Base-by-base conservation (phyloP, 2,329 filamentous ascomycete species). In the Phaeosphaeria sp. region DNA sequence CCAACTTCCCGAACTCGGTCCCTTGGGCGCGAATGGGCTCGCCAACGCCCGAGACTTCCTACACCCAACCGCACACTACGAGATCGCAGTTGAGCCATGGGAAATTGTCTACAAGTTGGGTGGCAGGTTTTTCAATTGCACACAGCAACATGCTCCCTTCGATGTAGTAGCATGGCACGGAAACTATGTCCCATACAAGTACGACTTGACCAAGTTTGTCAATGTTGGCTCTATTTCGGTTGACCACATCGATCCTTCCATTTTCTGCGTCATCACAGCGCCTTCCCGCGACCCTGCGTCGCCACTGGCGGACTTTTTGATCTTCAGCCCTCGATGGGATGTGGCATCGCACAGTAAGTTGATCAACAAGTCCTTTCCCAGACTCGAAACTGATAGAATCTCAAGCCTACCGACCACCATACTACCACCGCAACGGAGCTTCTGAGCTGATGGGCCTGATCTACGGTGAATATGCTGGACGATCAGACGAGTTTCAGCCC, bases 151-250 rank as follows among this genome's bases (percentile, higher is more conserved):
- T 73, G 89, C 87, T 0, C 90, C 91, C 0, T 93, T 92, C 68
- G 90, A 93, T 66, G 86, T 93, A 0, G 90, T 92, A 2, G 89
- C 88, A 2, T 93, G 90, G 90, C 90, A 93, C 71, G 91, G 91
- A 45, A 90, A 87, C 61, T 93, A 92, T 77, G 68, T 73, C 59
- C 91, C 91, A 0, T 92, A 87, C 83, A 93, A 93, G 78, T 93
- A 93, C 79, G 91, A 93, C 68, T 83, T 93, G 1, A 89, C 88
- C 24, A 86, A 89, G 30, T 93, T 92, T 82, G 90, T 89, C 78
- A 87, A 86, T 44, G 87, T 93, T 45, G 91, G 90, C 20, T 87
- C 83, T 53, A 87, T 91, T 63, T 89, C 87, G 7, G 91, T 86
- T 70, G 91, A 93, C 74, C 91, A 93, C 71, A 90, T 90, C 1